These are phyloP conservation scores for Beauveria pseudobassiana DNA, from an alignment of 2,329 filamentous ascomycete species.

Conservation along the genomic window DNA sequence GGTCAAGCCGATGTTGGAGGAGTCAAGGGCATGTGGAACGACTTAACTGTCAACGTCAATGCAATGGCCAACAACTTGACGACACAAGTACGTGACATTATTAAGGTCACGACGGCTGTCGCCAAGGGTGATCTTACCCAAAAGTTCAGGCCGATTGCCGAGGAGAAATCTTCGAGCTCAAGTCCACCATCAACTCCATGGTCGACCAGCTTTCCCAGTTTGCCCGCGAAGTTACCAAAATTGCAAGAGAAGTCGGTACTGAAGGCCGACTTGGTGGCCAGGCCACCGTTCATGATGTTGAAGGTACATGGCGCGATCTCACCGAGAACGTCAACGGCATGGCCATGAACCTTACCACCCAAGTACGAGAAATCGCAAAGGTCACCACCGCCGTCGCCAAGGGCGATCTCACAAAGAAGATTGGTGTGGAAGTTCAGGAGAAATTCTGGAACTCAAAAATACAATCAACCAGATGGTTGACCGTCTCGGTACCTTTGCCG, in stretches of 20 bases:
- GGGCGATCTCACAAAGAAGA: conserved; percentile 92
- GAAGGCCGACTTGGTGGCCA: conserved; percentile 92
- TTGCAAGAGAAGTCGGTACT: conserved; percentile 92
- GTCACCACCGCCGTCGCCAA: conserved; percentile 93
- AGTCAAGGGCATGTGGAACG: conserved; percentile 84
- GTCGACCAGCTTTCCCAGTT: conserved; percentile 96
- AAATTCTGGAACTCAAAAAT: conserved; percentile 91
- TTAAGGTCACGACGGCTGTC: conserved; percentile 66
- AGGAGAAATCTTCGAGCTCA: conserved; percentile 89
- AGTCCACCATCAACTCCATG: conserved; percentile 99
- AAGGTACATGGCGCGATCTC: conserved; percentile 94
- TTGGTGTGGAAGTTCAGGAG: conserved; percentile 85
- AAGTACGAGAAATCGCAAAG: conserved; percentile 94
- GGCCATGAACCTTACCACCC: conserved; percentile 95
- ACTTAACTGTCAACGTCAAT: conserved; percentile 78
- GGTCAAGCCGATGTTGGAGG: conserved; percentile 78
- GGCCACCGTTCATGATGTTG: conserved; percentile 90
- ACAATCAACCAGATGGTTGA: conserved; percentile 99
- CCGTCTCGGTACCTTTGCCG: conserved; percentile 89
- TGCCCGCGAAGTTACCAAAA: conserved; percentile 91
- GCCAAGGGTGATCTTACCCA: conserved; percentile 87
- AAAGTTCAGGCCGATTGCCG: conserved; percentile 86
- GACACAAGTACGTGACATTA: conserved; percentile 90
- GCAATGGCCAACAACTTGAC: conserved; percentile 84
- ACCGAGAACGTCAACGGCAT: conserved; percentile 97